phyloP scores from a whole-genome alignment of 2,329 filamentous ascomycete species.

The Escovopsis sp. region DNA sequence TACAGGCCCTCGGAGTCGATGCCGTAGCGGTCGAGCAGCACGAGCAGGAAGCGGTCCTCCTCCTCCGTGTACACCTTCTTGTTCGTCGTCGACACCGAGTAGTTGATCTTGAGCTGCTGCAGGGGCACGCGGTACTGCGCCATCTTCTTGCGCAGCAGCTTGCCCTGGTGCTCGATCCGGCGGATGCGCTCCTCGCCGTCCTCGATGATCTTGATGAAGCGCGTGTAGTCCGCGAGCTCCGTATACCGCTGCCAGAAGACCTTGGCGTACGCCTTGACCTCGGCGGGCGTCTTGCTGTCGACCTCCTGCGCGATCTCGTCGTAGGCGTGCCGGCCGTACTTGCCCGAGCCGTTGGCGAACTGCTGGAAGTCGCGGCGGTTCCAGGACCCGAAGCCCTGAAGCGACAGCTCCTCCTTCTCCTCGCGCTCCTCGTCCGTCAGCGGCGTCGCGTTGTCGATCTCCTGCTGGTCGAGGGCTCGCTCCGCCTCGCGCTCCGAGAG shows the following conservation, averaged over 20 bases:
- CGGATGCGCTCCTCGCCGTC: conserved; percentile 81
- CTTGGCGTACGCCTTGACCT: conserved; percentile 84
- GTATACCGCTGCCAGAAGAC: conserved; percentile 94
- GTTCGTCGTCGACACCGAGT: conserved; percentile 96
- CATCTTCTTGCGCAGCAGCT: conserved; percentile 91
- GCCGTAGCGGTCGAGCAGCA: conserved; percentile 82
- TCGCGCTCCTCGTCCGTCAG: conserved; percentile 80
- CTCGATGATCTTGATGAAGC: conserved; percentile 79
- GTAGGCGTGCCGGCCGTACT: conserved; percentile 78
- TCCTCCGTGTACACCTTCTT: conserved; percentile 99
- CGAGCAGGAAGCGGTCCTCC: conserved; percentile 87
- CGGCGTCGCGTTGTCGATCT: conserved; percentile 82
- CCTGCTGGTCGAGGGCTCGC: conserved; percentile 71
- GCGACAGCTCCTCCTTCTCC: conserved; percentile 68
- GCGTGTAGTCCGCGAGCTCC: conserved; percentile 77
- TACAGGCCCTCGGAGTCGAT: conserved; percentile 83
- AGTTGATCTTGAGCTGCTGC: conserved; percentile 97
- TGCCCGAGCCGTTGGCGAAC: conserved; percentile 88
- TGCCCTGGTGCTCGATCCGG: conserved; percentile 81
- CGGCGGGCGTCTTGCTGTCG: conserved; percentile 71
- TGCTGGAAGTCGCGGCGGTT: conserved; percentile 97
- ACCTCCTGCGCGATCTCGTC: conserved; percentile 76
- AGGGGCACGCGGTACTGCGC: conserved; percentile 91
- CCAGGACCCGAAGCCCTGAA: conserved; percentile 84
- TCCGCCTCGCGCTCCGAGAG: conserved; percentile 76